These are phyloP conservation scores for Phytophthora syringae DNA, from an alignment of 352 stramenopile genomes.

Conservation along the genomic window DNA sequence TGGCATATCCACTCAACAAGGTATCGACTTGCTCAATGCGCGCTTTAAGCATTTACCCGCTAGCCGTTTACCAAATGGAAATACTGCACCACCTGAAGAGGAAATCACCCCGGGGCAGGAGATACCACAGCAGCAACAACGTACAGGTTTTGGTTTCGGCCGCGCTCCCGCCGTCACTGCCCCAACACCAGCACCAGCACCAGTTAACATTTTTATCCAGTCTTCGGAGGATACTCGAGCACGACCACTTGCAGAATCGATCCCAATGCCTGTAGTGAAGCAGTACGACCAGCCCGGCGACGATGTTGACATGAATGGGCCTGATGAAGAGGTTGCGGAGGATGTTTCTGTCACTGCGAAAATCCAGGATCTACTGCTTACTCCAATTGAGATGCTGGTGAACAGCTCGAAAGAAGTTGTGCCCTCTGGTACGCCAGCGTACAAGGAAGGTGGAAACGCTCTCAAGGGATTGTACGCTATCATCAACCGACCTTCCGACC, in stretches of 20 bases:
- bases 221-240: slow-evolving; percentile 1
- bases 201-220: slow-evolving; percentile 4
- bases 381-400: slow-evolving; percentile 70
- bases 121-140: slow-evolving; percentile 22
- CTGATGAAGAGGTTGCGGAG: slow-evolving; percentile 24
- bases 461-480: slow-evolving; percentile 86
- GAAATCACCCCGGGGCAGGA: slow-evolving; percentile 16
- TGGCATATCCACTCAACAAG: slow-evolving; percentile 80
- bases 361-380: slow-evolving; percentile 68
- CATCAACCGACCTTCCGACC: slow-evolving; percentile 60
- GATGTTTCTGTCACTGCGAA: slow-evolving; percentile 16
- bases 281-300: slow-evolving; percentile 40
- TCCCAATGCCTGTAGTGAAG: slow-evolving; percentile 41
- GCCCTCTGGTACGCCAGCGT: slow-evolving; percentile 52
- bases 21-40: slow-evolving; percentile 75
- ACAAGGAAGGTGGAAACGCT: slow-evolving; percentile 71
- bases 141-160: slow-evolving; percentile 38
- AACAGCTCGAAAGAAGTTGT: slow-evolving; percentile 73
- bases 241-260: slow-evolving; percentile 19
- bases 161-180: slow-evolving; percentile 16
- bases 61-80: slow-evolving; percentile 37
- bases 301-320: slow-evolving; percentile 64
- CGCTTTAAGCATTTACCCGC: slow-evolving; percentile 81
- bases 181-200: slow-evolving; percentile 6
- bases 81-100: slow-evolving; percentile 11